Evolutionary conservation across 148 eudicot genomes (phyloP).

Genomic region (Agrostemma githago): DNA sequence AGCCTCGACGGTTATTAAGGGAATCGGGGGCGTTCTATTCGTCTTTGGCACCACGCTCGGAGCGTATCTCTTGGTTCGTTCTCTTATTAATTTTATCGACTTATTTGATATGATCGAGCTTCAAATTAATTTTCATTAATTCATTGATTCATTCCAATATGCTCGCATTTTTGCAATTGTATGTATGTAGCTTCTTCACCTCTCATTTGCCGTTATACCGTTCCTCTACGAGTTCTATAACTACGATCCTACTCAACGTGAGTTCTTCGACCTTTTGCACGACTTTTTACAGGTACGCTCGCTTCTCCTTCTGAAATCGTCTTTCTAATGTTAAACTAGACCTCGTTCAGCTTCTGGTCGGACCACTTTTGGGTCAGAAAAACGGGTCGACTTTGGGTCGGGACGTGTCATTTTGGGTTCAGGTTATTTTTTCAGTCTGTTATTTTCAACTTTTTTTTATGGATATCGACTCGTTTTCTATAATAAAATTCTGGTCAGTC

Average conservation of each 20-base stretch:
- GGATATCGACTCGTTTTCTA: too few species aligned
- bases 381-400: too few species aligned
- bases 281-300: conserved; percentile 53
- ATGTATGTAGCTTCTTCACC: conserved; percentile 40
- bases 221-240: conserved; percentile 56
- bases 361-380: too few species aligned
- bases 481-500: too few species aligned
- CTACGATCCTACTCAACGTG: conserved; percentile 33
- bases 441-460: too few species aligned
- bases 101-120: background rate
- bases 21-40: conserved; percentile 63
- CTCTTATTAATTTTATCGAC: background rate
- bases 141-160: background rate
- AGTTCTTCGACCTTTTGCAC: conserved; percentile 33
- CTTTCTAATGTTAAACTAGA: background rate
- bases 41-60: conserved; percentile 66
- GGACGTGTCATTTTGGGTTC: too few species aligned
- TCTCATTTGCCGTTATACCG: conserved; percentile 37
- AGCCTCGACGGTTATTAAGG: conserved; percentile 46
- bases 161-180: background rate
- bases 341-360: too few species aligned
- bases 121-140: too few species aligned
- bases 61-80: conserved; percentile 66
- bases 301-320: background rate
- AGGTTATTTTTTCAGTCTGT: too few species aligned